Evolutionary conservation across 1,284 basidiomycete genomes (phyloP), one percentile per base, ranked within the genome.

Genomic region (Microbotryum lychnidis-dioicae): DNA sequence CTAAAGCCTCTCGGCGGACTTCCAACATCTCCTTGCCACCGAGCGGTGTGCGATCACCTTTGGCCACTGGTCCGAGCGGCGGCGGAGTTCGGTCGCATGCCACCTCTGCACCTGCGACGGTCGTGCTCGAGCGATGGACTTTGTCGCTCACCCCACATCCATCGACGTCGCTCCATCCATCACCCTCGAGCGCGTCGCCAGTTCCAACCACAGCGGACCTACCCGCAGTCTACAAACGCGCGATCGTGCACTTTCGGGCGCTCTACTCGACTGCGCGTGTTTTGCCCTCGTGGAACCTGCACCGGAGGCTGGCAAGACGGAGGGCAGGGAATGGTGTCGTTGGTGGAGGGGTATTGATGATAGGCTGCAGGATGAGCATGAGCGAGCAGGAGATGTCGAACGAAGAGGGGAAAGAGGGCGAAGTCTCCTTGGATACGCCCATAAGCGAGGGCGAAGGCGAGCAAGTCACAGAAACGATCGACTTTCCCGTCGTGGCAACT

Each of bases 161-260:
- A n/a, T 46, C 57, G 6, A 21, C 61, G 7, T 49, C 62, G 8
- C 18, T 45, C 16, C 27, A 50, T 4, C 50, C 60, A n/a, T 42
- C 25, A 50, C 33, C 37, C 37, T 25, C 52, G 8, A 25, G 21
- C 18, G 12, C 45, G 12, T 50, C 68, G 3, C 21, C 29, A 25
- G 47, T 48, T 7, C 58, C 69, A 18, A 44, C 61, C 2, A 21
- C 57, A 1, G 53, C 64, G 7, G 73, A 75, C 27, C 67, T 75
- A 27, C 69, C 73, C 10, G 67, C 69, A 20, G 66, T 75, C 52
- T 76, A 76, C 70, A 75, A 75, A 45, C 71, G 69, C 21, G 72
- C 73, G 47, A 73, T 75, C 53, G 58, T 72, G 10, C 72, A 75
- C 45, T 75, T 76, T 54, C 65, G 74, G 4, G 57, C 72, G 0